Percentiles rank a stretch among this genome's conserved stretches.
These are phyloP conservation scores for Pisolithus orientalis DNA, from an alignment of 768 basidiomycete genomes.

Conservation along the genomic window DNA sequence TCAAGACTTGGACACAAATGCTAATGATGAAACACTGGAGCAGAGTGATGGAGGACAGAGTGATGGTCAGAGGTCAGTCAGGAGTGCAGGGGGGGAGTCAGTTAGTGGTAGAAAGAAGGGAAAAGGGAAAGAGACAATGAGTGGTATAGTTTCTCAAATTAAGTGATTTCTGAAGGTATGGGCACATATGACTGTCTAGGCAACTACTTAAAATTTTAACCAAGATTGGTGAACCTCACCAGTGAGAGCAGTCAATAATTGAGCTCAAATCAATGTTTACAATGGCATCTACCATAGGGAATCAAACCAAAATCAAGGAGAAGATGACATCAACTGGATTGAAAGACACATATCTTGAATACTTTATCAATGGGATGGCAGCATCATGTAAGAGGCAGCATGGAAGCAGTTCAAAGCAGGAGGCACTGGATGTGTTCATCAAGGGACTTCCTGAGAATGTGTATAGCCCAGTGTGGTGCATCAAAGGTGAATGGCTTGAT, in stretches of 20 bases:
- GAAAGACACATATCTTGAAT: slow-evolving; percentile 7
- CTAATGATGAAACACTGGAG: neutral
- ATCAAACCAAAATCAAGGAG: neutral
- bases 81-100: neutral
- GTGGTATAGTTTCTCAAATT: neutral
- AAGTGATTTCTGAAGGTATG: neutral
- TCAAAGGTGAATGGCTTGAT: slow-evolving; percentile 2
- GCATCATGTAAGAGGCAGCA: neutral
- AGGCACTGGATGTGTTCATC: neutral
- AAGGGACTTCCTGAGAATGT: neutral
- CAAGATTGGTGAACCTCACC: neutral
- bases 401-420: slow-evolving; percentile 4
- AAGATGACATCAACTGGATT: slow-evolving; percentile 5
- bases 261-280: slow-evolving; percentile 1
- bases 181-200: neutral
- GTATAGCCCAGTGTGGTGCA: slow-evolving; percentile 6
- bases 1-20: neutral
- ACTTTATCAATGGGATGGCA: slow-evolving; percentile 1
- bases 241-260: neutral
- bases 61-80: neutral
- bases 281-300: neutral
- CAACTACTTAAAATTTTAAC: neutral
- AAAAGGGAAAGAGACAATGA: neutral
- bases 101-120: neutral
- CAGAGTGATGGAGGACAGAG: neutral